Conservation (phyloP, 2,329 filamentous ascomycete species). For the Aspergillus unguis region DNA sequence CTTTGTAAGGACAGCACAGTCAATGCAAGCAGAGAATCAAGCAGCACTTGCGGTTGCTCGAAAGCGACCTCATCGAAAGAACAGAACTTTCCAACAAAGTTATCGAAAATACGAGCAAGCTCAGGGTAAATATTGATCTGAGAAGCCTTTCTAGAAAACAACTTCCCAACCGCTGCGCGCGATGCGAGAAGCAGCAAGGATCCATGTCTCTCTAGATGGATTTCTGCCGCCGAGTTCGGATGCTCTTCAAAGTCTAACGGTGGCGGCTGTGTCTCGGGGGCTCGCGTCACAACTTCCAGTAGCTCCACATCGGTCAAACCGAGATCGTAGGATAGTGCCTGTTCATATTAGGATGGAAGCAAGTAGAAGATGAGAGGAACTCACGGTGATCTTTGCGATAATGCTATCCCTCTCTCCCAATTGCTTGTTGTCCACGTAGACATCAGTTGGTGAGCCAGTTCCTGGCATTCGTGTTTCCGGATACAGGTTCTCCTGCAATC, state of each 20-base stretch:
- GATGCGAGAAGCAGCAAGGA: conserved; percentile 54
- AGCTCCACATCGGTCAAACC: conserved; percentile 49
- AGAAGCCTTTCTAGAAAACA: conserved; percentile 45
- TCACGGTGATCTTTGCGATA: conserved; percentile 54
- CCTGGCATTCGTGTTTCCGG: conserved; percentile 51
- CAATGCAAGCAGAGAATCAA: conserved; percentile 54
- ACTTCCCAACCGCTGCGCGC: conserved; percentile 47
- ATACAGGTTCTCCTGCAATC: conserved; percentile 58
- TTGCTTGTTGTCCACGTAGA: conserved; percentile 49
- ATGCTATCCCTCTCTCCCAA: conserved; percentile 54
- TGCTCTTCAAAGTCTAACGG: conserved; percentile 54
- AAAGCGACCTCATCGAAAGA: conserved; percentile 37
- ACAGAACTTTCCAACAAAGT: conserved; percentile 49
- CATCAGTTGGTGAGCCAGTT: conserved; percentile 48
- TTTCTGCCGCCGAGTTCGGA: conserved; percentile 51
- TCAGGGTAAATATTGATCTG: conserved; percentile 52
- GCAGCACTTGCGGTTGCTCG: conserved; percentile 50
- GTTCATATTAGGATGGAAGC: conserved; percentile 8
- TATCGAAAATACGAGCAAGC: conserved; percentile 49
- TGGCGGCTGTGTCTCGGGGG: conserved; percentile 37
- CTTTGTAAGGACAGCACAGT: conserved; percentile 50
- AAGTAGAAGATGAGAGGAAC: conserved; percentile 11
- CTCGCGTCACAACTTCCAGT: conserved; percentile 43
- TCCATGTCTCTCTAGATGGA: conserved; percentile 56
- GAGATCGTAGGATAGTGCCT: conserved; percentile 55